Conservation (phyloP, 2,329 filamentous ascomycete genomes). For the Venturia asperata region DNA sequence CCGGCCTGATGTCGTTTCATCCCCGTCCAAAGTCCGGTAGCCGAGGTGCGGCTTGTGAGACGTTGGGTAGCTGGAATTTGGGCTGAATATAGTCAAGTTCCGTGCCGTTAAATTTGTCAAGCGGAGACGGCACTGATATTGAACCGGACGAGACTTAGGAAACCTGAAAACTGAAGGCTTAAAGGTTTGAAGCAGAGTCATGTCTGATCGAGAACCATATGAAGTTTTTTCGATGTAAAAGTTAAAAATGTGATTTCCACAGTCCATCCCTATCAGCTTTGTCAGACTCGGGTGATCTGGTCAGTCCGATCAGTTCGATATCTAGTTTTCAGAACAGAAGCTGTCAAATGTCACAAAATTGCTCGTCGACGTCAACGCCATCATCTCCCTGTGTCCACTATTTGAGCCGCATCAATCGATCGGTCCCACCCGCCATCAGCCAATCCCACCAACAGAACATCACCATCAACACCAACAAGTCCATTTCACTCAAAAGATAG, state of each 20-base stretch:
- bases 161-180: not conserved
- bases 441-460: not conserved
- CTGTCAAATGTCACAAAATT: too few relatives aligned
- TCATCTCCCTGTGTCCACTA: not conserved
- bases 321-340: too few relatives aligned
- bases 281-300: too few relatives aligned
- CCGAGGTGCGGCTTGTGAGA: constrained; percentile 4
- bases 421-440: not conserved
- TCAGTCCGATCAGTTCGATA: too few relatives aligned
- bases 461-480: not conserved
- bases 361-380: too few relatives aligned
- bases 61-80: not conserved
- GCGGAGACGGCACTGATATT: not conserved
- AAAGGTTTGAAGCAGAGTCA: not conserved
- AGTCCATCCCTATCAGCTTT: too few relatives aligned
- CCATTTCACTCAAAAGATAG: constrained; percentile 5
- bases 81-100: not conserved
- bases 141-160: not conserved
- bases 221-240: too few relatives aligned
- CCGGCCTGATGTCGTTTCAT: not conserved
- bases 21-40: not conserved
- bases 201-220: not conserved
- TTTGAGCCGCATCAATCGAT: not conserved
- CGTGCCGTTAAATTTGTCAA: not conserved
- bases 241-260: too few relatives aligned